Conservation (phyloP, 2,329 filamentous ascomycete genomes). For the Cercospora nicotianae region DNA sequence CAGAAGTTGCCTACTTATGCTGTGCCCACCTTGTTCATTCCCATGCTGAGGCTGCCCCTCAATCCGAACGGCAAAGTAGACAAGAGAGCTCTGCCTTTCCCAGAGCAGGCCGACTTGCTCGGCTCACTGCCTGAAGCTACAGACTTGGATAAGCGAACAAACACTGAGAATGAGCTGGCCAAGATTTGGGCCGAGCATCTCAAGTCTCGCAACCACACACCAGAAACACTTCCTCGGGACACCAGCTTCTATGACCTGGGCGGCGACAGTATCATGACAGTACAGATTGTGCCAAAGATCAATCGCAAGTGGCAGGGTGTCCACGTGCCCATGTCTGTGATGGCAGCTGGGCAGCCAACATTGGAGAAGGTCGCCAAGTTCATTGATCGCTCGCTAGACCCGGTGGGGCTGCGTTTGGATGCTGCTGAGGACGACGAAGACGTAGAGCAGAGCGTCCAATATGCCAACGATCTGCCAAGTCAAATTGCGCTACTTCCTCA, state of each 20-base stretch:
- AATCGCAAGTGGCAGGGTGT: conserved; percentile 61
- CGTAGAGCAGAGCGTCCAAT: conserved; percentile 51
- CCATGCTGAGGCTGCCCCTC: conserved; percentile 70
- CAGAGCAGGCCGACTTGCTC: conserved; percentile 67
- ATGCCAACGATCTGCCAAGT: conserved; percentile 55
- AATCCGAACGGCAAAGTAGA: conserved; percentile 87
- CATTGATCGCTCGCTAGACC: conserved; percentile 53
- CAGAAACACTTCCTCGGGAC: conserved; percentile 64
- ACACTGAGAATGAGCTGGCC: conserved; percentile 68
- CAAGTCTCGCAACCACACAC: conserved; percentile 56
- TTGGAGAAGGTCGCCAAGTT: conserved; percentile 57
- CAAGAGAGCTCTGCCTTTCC: conserved; percentile 76
- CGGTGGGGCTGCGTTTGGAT: conserved; percentile 49
- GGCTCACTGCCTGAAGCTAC: conserved; percentile 52
- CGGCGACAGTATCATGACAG: conserved; percentile 77
- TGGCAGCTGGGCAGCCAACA: conserved; percentile 66
- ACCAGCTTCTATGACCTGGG: conserved; percentile 76
- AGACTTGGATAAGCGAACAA: conserved; percentile 50
- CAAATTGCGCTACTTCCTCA: conserved; percentile 53
- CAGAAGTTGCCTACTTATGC: conserved; percentile 72
- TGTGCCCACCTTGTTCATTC: conserved; percentile 72
- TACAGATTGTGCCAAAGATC: conserved; percentile 74
- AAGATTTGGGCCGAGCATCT: conserved; percentile 73
- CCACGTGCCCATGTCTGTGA: conserved; percentile 67
- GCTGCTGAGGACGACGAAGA: conserved; percentile 52